Evolutionary conservation across 2,329 filamentous ascomycete species (phyloP), one percentile per base, ranked within the genome.

Genomic region (Microsporum audouinii): DNA sequence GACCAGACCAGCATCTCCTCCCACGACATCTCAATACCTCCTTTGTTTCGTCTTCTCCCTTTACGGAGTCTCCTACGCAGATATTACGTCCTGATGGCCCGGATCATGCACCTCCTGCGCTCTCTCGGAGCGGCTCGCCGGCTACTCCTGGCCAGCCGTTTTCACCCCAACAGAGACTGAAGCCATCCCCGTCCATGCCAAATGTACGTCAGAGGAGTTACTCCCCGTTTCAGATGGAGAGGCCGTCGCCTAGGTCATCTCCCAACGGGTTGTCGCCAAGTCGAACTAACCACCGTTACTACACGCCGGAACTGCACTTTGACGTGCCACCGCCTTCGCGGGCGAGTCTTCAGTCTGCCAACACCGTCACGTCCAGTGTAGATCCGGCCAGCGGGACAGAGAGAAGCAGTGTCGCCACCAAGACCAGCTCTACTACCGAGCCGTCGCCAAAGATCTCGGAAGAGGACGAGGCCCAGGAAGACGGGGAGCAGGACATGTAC

Each of bases 321-420:
- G 69, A 73, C 36, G 36, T 57, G n/a, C 55, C 49, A 4, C 69
- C 70, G 58, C 65, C 66, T 4, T 71, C 80, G 29, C 78, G 84
- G 29, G 79, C 81, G 12, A 86, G 84, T 64, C 79, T 82, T 65
- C 79, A 83, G 60, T 87, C 84, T 2, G 80, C 78, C 31, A 74
- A 83, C 70, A 87, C 84, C 2, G 82, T 57, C 2, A 58, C 77
- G 2, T 86, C 83, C 14, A 85, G 82, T 68, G 73, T 79, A 45
- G 74, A 82, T 58, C 81, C 82, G 49, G 69, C 77, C 5, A 82
- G 81, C 64, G 81, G 82, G n/a, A 95, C 89, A 0, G 89, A 92
- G 70, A 82, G 89, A 63, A 95, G 89, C 72, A 96, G 91, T 69
- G 80, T 94, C 57, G 72, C 87, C 65, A 94, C 90, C 2, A 90